These are phyloP conservation scores for Phyllosticta paracitricarpa DNA, from an alignment of 2,329 filamentous ascomycete genomes.

Conservation along the genomic window DNA sequence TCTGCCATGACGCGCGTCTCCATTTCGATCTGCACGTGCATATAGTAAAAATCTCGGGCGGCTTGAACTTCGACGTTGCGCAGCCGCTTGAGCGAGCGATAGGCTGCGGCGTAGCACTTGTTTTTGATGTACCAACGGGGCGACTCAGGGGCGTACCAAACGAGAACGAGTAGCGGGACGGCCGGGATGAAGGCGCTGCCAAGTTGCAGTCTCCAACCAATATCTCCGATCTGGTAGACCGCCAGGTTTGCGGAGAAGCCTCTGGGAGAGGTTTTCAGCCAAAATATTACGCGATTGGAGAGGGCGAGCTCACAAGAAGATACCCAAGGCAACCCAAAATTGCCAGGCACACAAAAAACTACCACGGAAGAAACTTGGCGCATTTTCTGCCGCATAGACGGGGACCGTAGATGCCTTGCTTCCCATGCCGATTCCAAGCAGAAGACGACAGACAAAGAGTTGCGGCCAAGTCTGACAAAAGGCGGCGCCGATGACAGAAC, in stretches of 20 bases:
- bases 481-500: slow-evolving; percentile 37
- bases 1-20: slow-evolving; percentile 23
- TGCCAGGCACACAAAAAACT: slow-evolving; percentile 80
- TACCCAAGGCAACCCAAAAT: slow-evolving; percentile 26
- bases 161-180: slow-evolving; percentile 17
- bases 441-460: slow-evolving; percentile 59
- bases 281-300: slow-evolving; percentile 23
- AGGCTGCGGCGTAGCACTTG: slow-evolving; percentile 15
- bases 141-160: slow-evolving; percentile 18
- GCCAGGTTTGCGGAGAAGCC: slow-evolving; percentile 17
- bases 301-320: not conserved
- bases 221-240: slow-evolving; percentile 17
- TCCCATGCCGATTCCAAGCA: slow-evolving; percentile 69
- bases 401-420: slow-evolving; percentile 68
- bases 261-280: slow-evolving; percentile 2
- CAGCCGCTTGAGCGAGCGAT: slow-evolving; percentile 40
- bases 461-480: slow-evolving; percentile 64
- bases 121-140: slow-evolving; percentile 20
- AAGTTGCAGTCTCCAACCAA: slow-evolving; percentile 21
- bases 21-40: slow-evolving; percentile 21
- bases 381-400: slow-evolving; percentile 66
- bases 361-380: slow-evolving; percentile 58
- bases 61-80: slow-evolving; percentile 42
- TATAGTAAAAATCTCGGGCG: slow-evolving; percentile 45
- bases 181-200: slow-evolving; percentile 19